Evolutionary conservation across 352 stramenopile species (phyloP), one percentile per base, ranked within the genome.

Genomic region (Pseudoperonospora humuli): DNA sequence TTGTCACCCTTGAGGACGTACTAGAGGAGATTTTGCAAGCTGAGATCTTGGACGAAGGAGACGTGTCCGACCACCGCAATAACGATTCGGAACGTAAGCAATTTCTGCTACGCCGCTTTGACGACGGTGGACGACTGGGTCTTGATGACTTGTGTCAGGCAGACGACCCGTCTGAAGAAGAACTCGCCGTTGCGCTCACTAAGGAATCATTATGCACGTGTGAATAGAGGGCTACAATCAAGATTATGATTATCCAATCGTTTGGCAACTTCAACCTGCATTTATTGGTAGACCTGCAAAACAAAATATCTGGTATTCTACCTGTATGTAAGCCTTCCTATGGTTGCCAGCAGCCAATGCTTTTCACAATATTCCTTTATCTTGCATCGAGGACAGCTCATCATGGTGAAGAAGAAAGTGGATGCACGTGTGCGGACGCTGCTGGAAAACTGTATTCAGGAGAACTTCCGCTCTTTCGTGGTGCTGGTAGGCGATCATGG

Each of bases 321-420:
- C 25, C n/a, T 52, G 7, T 51, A 50, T 37, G 15, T 45, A 41
- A 21, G 0, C n/a, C 35, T 36, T 41, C 23, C 38, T 46, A 36
- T 37, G 19, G 18, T 48, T 42, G 31, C 38, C 46, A 44, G 15
- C 46, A 54, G 27, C 45, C 52, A 61, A 52, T 57, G 34, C 35
- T 62, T 62, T 62, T 35, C 20, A 36, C 27, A 50, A 20, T 38
- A 57, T 35, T 29, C 26, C 48, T 46, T 53, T 35, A 36, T 7
- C 15, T 21, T 38, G 18, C 17, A 28, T 5, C 5, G 2, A 13
- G 15, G 28, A 27, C 14, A 9, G 41, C 11, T 24, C 24, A 32
- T 40, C 9, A 99, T 99, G 96, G 95, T 99, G 27, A 96, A 97
- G 63, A 99, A 99, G 76, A 98, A 98, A 67, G 87, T 99, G 39